phyloP scores from a whole-genome alignment of 2,329 filamentous ascomycete genomes.

The Colletotrichum sp. region DNA sequence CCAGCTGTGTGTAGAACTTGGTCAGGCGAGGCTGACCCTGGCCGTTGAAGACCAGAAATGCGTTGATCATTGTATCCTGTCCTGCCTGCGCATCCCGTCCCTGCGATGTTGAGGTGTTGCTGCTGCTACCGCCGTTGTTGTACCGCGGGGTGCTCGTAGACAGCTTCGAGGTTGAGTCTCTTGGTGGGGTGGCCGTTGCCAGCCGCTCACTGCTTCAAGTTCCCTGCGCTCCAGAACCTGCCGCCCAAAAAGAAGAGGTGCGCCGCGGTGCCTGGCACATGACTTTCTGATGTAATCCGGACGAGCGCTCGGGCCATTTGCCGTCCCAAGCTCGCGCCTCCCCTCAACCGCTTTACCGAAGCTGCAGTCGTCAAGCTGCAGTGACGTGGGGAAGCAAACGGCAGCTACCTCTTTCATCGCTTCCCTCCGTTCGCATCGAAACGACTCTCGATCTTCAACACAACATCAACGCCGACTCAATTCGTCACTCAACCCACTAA shows the following conservation, averaged over 20 bases:
- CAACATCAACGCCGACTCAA: neutral
- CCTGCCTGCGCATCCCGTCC: conserved; percentile 25
- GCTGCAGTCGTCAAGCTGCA: conserved; percentile 2
- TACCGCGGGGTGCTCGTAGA: neutral
- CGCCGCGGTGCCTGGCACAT: conserved; percentile 8
- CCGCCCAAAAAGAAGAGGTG: conserved; percentile 2
- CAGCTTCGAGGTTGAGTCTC: neutral
- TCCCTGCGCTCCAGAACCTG: neutral
- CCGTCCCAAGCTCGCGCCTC: neutral
- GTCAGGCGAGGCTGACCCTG: conserved; percentile 95
- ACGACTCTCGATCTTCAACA: neutral
- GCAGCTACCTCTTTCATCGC: neutral
- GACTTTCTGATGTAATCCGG: conserved; percentile 20
- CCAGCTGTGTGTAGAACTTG: conserved; percentile 98
- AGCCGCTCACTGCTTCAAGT: neutral
- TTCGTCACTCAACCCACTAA: neutral
- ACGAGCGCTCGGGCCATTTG: fast-evolving
- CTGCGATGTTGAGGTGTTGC: neutral
- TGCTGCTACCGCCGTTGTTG: neutral
- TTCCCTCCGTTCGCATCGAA: neutral
- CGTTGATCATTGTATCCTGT: conserved; percentile 85
- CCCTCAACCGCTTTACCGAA: neutral
- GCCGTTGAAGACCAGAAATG: conserved; percentile 98
- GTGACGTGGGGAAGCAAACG: conserved; percentile 18
- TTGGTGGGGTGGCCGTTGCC: conserved; percentile 12